Evolutionary conservation across 805 yeast species (phyloP).

Genomic region (Candida gorgasii): DNA sequence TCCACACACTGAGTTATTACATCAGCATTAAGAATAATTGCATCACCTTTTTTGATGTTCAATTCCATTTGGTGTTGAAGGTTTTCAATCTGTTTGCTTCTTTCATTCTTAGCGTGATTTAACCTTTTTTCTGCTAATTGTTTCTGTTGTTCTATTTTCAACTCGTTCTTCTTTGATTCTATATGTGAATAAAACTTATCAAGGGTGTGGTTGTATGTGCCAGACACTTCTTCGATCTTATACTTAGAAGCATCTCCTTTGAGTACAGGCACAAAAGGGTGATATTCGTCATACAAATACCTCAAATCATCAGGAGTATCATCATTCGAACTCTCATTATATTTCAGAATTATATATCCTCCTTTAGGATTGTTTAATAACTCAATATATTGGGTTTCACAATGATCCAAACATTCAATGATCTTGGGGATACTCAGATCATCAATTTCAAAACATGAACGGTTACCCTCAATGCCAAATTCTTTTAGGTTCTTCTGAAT

Average conservation of each 20-base stretch:
- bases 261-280: conserved; percentile 61
- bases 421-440: conserved; percentile 28
- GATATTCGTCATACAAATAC: conserved; percentile 62
- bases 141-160: conserved; percentile 75
- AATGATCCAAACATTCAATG: conserved; percentile 44
- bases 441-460: conserved; percentile 30
- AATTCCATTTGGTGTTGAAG: conserved; percentile 61
- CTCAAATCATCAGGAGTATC: conserved; percentile 37
- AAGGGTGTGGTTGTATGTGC: conserved; percentile 70
- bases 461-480: conserved; percentile 48
- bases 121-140: conserved; percentile 72
- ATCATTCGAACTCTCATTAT: conserved; percentile 44
- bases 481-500: conserved; percentile 57
- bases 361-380: conserved; percentile 37
- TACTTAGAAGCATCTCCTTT: conserved; percentile 23
- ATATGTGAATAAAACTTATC: conserved; percentile 84
- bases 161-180: conserved; percentile 76
- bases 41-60: conserved; percentile 69
- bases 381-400: conserved; percentile 45
- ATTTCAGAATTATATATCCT: conserved; percentile 67
- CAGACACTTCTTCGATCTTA: conserved; percentile 36
- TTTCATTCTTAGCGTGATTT: conserved; percentile 73
- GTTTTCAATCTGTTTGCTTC: conserved; percentile 65
- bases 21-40: conserved; percentile 68
- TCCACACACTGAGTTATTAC: conserved; percentile 69